A percentile compares a stretch with the other conserved stretches of the same genome.
Conservation (phyloP, 805 yeast species). For the Sugiyamaella mastotermitis region DNA sequence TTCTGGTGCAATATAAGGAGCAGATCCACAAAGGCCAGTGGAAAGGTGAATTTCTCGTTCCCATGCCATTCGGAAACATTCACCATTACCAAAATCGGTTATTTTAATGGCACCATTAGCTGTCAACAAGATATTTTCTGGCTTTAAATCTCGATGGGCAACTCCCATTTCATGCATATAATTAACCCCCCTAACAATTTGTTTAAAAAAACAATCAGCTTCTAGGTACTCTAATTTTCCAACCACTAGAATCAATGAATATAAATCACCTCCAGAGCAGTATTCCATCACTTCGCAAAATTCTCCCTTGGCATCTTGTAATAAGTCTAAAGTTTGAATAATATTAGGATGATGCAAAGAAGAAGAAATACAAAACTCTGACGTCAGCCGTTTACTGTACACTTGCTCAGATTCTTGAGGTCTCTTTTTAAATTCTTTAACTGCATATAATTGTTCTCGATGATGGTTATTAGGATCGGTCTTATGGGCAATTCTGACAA, state of each 20-base stretch:
- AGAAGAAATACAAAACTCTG: conserved; percentile 83
- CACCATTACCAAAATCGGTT: conserved; percentile 83
- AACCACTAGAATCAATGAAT: conserved; percentile 50
- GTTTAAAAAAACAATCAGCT: conserved; percentile 77
- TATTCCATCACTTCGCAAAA: conserved; percentile 91
- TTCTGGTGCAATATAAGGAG: conserved; percentile 89
- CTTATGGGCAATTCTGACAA: conserved; percentile 77
- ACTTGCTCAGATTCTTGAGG: conserved; percentile 49
- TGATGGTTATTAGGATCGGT: conserved; percentile 35
- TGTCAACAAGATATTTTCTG: conserved; percentile 63
- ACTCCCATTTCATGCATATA: conserved; percentile 59
- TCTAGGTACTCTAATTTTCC: conserved; percentile 54
- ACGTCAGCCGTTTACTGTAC: conserved; percentile 66
- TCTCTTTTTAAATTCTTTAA: conserved; percentile 63
- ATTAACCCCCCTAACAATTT: conserved; percentile 53
- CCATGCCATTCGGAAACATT: conserved; percentile 85
- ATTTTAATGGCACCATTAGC: conserved; percentile 58
- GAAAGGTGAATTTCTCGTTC: conserved; percentile 61
- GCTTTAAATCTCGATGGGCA: conserved; percentile 61
- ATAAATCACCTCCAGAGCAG: conserved; percentile 81
- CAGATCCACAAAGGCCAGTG: conserved; percentile 73
- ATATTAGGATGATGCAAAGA: conserved; percentile 69
- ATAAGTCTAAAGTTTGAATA: conserved; percentile 68
- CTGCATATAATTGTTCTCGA: conserved; percentile 51
- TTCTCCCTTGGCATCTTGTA: conserved; percentile 62